phyloP scores from a whole-genome alignment of 2,329 filamentous ascomycete genomes.

The Aspergillus sp. region DNA sequence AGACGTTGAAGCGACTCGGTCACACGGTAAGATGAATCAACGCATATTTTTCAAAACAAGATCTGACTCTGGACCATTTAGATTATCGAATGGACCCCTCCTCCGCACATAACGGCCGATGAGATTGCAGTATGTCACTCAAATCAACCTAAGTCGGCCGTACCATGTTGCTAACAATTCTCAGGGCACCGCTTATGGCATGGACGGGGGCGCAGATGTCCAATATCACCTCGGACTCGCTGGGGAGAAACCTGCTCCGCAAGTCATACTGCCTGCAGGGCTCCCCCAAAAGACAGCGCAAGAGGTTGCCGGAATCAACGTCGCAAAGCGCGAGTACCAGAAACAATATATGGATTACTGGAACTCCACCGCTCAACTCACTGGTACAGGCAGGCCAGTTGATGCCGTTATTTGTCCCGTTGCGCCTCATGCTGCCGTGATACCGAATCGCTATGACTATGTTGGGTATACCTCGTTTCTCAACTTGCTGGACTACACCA shows the following conservation, averaged over 20 bases:
- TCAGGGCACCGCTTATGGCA: slow-evolving; percentile 23
- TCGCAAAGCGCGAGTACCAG: slow-evolving; percentile 56
- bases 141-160: too few relatives aligned
- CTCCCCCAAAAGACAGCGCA: slow-evolving; percentile 40
- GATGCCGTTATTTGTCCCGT: slow-evolving; percentile 51
- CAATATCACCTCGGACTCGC: slow-evolving; percentile 53
- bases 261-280: slow-evolving; percentile 38
- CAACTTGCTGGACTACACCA: slow-evolving; percentile 59
- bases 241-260: slow-evolving; percentile 53
- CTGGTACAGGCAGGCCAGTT: slow-evolving; percentile 53
- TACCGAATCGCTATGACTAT: slow-evolving; percentile 46
- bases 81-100: slow-evolving; percentile 61
- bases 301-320: slow-evolving; percentile 50
- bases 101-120: slow-evolving; percentile 44
- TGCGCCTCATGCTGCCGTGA: slow-evolving; percentile 43
- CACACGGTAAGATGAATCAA: slow-evolving; percentile 42
- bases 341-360: slow-evolving; percentile 64
- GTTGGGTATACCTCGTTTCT: slow-evolving; percentile 49
- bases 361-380: slow-evolving; percentile 55
- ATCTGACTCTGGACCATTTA: slow-evolving; percentile 14
- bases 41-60: neutral
- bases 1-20: slow-evolving; percentile 52
- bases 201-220: slow-evolving; percentile 54
- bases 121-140: slow-evolving; percentile 41
- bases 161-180: slow-evolving; percentile 13